Conservation (phyloP, 2,329 filamentous ascomycete species). For the Arthrobotrys iridis region DNA sequence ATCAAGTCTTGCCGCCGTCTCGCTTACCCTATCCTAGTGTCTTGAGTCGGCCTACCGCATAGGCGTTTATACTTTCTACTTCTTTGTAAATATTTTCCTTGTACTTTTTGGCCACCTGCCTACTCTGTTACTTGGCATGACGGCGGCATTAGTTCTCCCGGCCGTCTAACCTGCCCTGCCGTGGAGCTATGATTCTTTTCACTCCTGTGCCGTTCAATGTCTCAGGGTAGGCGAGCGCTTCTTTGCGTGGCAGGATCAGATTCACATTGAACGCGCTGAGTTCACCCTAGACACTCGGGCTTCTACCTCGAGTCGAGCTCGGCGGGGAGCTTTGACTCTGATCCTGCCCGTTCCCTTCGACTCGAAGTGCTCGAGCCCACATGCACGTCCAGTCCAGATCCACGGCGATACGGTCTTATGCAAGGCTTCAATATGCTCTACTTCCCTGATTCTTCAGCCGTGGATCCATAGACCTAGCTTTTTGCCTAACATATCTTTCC, state of each 20-base stretch:
- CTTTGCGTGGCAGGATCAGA: neutral
- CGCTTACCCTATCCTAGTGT: conserved; percentile 28
- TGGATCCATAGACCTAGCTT: conserved; percentile 20
- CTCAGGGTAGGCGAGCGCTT: conserved; percentile 19
- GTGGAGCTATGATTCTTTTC: conserved; percentile 1
- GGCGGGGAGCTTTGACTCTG: conserved; percentile 1
- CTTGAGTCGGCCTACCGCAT: conserved; percentile 2
- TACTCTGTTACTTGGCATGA: conserved; percentile 12
- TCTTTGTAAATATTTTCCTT: conserved; percentile 1
- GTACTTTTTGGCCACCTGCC: neutral
- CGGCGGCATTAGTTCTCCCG: conserved; percentile 2
- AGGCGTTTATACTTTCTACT: conserved; percentile 31
- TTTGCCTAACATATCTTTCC: conserved; percentile 11
- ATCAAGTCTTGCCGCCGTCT: conserved; percentile 13
- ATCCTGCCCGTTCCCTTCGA: conserved; percentile 24
- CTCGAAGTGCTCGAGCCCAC: conserved; percentile 45
- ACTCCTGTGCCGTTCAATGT: neutral
- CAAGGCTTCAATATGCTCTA: conserved; percentile 12
- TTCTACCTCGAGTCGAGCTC: conserved; percentile 38
- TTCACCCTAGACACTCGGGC: conserved; percentile 3
- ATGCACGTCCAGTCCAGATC: conserved; percentile 26
- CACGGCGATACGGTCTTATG: conserved; percentile 45
- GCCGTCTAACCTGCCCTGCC: conserved; percentile 15
- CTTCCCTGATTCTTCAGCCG: conserved; percentile 24
- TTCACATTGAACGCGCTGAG: neutral